Evolutionary conservation across 345 rosid species (phyloP).

Genomic region (Clarkia xantiana): DNA sequence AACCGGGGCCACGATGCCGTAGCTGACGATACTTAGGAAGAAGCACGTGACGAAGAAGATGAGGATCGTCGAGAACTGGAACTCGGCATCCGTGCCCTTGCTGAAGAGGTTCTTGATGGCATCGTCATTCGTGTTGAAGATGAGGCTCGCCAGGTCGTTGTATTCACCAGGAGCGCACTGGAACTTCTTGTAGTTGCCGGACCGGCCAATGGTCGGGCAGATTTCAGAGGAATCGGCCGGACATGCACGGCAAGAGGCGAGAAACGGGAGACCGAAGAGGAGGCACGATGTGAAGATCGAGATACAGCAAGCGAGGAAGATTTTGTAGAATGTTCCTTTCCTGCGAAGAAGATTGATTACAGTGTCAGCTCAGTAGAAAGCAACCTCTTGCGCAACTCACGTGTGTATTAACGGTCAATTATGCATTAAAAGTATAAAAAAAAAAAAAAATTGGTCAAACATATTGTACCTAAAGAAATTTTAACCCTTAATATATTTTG

Average conservation of each 20-base stretch:
- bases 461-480: too few relatives aligned
- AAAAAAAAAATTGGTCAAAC: too few relatives aligned
- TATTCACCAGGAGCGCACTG: constrained; percentile 70
- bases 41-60: constrained; percentile 63
- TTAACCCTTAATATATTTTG: too few relatives aligned
- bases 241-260: constrained; percentile 68
- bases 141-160: constrained; percentile 92
- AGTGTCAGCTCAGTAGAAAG: too few relatives aligned
- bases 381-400: too few relatives aligned
- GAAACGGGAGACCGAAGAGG: constrained; percentile 85
- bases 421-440: too few relatives aligned
- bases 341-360: constrained; percentile 22
- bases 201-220: constrained; percentile 87
- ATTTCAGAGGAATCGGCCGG: constrained; percentile 55
- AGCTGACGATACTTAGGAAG: constrained; percentile 67
- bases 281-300: constrained; percentile 75
- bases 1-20: constrained; percentile 70
- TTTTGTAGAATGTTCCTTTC: constrained; percentile 46
- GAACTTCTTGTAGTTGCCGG: constrained; percentile 90
- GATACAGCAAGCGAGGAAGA: constrained; percentile 47
- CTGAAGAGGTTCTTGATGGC: constrained; percentile 88
- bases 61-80: constrained; percentile 49
- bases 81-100: constrained; percentile 62
- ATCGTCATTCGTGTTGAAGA: constrained; percentile 88
- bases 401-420: too few relatives aligned